Evolutionary conservation across 116 monocot genomes (phyloP), one percentile per base, ranked within the genome.

Genomic region (Cymodocea nodosa): DNA sequence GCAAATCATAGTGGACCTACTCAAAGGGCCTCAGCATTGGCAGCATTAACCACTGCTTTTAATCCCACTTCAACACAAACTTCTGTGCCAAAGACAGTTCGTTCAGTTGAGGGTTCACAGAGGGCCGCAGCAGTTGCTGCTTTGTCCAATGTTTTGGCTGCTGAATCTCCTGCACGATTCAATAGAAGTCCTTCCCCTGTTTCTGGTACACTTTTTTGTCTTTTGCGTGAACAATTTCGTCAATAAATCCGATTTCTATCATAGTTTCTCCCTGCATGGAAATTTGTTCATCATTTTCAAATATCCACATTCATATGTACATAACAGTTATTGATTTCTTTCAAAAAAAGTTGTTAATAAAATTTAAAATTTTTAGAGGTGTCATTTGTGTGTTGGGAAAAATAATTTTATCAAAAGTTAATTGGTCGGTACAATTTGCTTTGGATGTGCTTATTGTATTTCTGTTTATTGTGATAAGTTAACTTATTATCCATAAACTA

Each of bases 111-210:
- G 66, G 84, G 83, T 18, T 89, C 97, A 49, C 97, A 98, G 68
- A 81, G 88, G 77, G 97, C 97, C 59, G 92, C 92, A 74, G 97
- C 97, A 13, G 92, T 98, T 58, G 91, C 97, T 67, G 97, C 97
- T 17, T 63, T 98, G 20, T 88, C 92, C 44, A 64, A 50, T 70
- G 97, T 98, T 69, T 78, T 98, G 23, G 92, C 97, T 54, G 92
- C 92, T 73, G 91, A 90, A 71, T 69, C 66, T 65, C 60, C 68
- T 23, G 40, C 58, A 56, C 56, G 56, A 34, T 68, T 56, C 20
- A 68, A 57, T 57, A 58, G 81, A 35, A 65, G 76, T 49, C 68
- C 89, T 72, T 78, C 64, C 25, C 85, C 79, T 60, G 24, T 71
- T 67, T 35, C 53, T 54, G 67, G 67, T 67, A 54, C 51, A 15